A percentile compares a stretch with the other conserved stretches of the same genome.
Conservation (phyloP, 2,329 filamentous ascomycete genomes). For the Aspergillus bombycis region DNA sequence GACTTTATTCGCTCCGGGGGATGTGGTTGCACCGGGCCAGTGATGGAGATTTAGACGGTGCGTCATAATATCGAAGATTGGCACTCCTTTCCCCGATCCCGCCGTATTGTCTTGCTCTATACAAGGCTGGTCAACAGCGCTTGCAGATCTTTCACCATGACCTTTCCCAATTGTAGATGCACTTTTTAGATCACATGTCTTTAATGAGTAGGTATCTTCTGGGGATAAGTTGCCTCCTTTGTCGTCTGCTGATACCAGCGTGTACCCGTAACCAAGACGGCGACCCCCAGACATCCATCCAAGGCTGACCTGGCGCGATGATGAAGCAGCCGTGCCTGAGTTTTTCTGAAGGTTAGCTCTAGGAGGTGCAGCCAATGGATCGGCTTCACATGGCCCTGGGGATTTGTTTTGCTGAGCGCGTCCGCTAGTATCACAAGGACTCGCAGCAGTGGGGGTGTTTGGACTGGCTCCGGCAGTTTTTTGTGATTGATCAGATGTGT, state of each 20-base stretch:
- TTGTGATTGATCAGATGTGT: not conserved
- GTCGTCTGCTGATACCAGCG: slow-evolving; percentile 33
- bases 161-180: not conserved
- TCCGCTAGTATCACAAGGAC: slow-evolving; percentile 2
- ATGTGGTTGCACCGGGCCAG: slow-evolving; percentile 16
- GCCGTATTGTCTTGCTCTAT: slow-evolving; percentile 5
- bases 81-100: slow-evolving; percentile 9
- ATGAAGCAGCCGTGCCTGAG: slow-evolving; percentile 3
- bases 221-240: slow-evolving; percentile 9
- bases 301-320: slow-evolving; percentile 40
- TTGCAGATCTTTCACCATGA: not conserved
- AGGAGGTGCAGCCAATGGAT: slow-evolving; percentile 13
- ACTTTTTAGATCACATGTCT: not conserved
- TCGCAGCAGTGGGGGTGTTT: slow-evolving; percentile 3
- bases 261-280: slow-evolving; percentile 45
- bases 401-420: slow-evolving; percentile 32
- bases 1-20: slow-evolving; percentile 12
- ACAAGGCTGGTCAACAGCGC: not conserved
- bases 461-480: not conserved
- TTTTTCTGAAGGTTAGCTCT: slow-evolving; percentile 4
- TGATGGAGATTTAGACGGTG: slow-evolving; percentile 18
- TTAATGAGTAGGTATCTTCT: not conserved
- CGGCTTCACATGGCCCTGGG: slow-evolving; percentile 34
- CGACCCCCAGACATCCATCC: slow-evolving; percentile 48
- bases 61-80: slow-evolving; percentile 17